Base-by-base conservation (phyloP, 1,284 basidiomycete species). In the Rhodotorula mucilaginosa region DNA sequence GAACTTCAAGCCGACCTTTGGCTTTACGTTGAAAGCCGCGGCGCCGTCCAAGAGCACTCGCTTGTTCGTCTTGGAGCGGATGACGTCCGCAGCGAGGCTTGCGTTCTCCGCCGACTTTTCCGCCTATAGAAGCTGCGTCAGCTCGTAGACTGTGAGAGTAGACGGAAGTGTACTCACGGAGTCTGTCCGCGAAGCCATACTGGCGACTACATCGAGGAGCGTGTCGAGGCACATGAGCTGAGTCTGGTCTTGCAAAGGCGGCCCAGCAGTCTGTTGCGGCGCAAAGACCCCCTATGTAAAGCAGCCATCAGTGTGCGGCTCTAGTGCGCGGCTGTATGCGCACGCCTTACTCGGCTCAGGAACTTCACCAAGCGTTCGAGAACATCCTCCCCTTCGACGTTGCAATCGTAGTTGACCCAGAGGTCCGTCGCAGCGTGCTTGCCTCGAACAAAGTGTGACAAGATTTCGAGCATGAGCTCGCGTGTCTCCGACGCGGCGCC, bases 401-500 rank as follows among this genome's bases (percentile, higher is more conserved):
- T 92, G 80, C 94, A 98, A 81, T 99, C 97, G 81, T 97, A 99
- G 81, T 99, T 99, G 70, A 89, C 86, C 84, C 93, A 99, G 16
- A 98, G 84, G 79, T 97, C 93, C 59, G 97, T 92, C 89, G 97
- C 93, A 82, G 96, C 95, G 78, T 89, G 90, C 1, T 90, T 87
- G 61, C 80, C 82, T 8, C 89, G 85, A 46, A 90, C 89, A 62
- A 97, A 87, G 71, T 93, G 89, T 63, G 87, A 87, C 46, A 99
- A 83, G 2, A 91, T 91, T 81, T 98, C 97, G 70, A 99, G 84
- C 79, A 97, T 88, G 69, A 99, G 83, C 79, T 97, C 92, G 58
- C 93, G 88, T 12, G 89, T 91, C 82, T 97, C 93, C 10, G 63
- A 54, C 49, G 57, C 61, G 6, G 61, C 66, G 39, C 70, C 65